phyloP scores from a whole-genome alignment of 23 red algal genomes.

The Gracilariopsis chorda region DNA sequence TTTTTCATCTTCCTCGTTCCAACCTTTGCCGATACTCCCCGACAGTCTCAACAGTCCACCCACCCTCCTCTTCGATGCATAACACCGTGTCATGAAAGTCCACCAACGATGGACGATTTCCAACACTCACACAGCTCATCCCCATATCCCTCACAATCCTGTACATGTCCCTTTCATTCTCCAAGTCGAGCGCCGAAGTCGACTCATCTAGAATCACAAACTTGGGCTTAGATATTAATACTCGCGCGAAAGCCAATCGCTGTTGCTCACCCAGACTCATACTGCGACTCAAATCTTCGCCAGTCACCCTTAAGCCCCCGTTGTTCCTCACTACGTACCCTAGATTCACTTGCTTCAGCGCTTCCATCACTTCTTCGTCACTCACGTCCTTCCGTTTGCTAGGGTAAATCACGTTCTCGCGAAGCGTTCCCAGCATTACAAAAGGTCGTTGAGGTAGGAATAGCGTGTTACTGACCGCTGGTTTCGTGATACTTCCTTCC shows the following conservation, averaged over 20 bases:
- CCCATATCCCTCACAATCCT: slow-evolving; percentile 52
- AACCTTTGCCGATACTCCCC: too few species aligned
- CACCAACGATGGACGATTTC: slow-evolving; percentile 84
- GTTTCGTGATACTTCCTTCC: slow-evolving; percentile 51
- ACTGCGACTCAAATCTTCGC: slow-evolving; percentile 59
- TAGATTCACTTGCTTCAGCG: slow-evolving; percentile 74
- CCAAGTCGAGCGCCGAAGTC: slow-evolving; percentile 79
- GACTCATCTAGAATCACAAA: slow-evolving; percentile 90
- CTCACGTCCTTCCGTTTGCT: slow-evolving; percentile 20
- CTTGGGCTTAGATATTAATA: slow-evolving; percentile 60
- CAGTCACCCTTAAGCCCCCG: slow-evolving; percentile 64
- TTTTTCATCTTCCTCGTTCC: too few species aligned
- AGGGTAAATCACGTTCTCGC: slow-evolving; percentile 91
- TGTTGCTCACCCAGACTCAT: slow-evolving; percentile 98
- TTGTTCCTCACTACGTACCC: slow-evolving; percentile 51
- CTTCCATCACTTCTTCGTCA: slow-evolving; percentile 60
- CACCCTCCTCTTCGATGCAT: slow-evolving; percentile 13
- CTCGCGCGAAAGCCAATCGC: slow-evolving; percentile 88
- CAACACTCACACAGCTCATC: slow-evolving; percentile 86
- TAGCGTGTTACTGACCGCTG: slow-evolving; percentile 37
- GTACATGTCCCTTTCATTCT: slow-evolving; percentile 92
- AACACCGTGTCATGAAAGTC: slow-evolving; percentile 70
- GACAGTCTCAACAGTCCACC: background rate
- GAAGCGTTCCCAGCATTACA: slow-evolving; percentile 87
- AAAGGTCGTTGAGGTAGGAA: slow-evolving; percentile 96